Conservation (phyloP, 73 alveolate species). For the Paramecium sonneborni region DNA sequence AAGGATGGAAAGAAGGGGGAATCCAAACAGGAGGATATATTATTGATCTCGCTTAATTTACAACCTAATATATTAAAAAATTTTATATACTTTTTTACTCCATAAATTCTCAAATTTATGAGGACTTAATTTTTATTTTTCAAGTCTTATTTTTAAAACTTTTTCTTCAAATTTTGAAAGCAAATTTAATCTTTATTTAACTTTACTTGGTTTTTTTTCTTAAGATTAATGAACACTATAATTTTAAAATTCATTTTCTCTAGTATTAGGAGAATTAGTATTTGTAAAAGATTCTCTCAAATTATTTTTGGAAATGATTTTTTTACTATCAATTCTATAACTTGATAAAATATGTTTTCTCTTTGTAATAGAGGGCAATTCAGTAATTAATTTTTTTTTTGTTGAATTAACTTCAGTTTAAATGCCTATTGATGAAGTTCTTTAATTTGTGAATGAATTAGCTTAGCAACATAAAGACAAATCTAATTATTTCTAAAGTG, state of each 20-base stretch:
- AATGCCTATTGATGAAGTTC: not conserved
- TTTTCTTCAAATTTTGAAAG: not conserved
- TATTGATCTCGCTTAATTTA: not conserved
- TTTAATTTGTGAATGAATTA: not conserved
- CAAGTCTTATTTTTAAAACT: not conserved
- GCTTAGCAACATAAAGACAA: not conserved
- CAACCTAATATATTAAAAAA: not conserved
- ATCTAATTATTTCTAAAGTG: not conserved
- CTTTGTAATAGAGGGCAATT: not conserved
- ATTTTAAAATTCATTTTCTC: not conserved
- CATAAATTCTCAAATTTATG: not conserved
- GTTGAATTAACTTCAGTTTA: not conserved
- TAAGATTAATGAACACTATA: not conserved
- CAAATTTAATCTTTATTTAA: not conserved
- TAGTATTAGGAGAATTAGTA: not conserved
- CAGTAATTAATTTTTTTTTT: not conserved
- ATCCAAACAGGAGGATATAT: slow-evolving; percentile 46
- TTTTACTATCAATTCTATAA: not conserved
- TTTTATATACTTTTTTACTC: not conserved
- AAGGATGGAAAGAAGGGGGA: slow-evolving; percentile 36
- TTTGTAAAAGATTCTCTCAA: not conserved
- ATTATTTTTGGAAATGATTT: not conserved
- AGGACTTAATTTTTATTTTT: slow-evolving; percentile 21
- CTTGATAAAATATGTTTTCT: not conserved
- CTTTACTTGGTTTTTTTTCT: not conserved